Evolutionary conservation across 768 basidiomycete species (phyloP).

Genomic region (Rhodotorula toruloides): DNA sequence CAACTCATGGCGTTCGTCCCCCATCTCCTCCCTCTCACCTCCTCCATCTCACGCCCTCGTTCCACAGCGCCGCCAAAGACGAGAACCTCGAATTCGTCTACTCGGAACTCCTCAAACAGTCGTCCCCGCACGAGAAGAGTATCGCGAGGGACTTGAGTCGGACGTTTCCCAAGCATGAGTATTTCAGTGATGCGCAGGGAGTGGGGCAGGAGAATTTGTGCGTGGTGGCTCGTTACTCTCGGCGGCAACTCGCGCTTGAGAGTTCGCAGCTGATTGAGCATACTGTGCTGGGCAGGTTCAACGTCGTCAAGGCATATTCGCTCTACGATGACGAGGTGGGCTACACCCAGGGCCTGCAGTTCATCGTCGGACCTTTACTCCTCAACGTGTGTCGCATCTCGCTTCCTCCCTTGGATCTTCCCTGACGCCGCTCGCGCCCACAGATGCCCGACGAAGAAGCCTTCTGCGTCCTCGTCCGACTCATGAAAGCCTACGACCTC

Average conservation of each 20-base stretch:
- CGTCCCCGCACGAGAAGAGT: constrained; percentile 85
- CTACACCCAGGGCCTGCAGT: constrained; percentile 95
- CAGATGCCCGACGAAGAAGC: constrained; percentile 99
- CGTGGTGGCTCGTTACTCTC: constrained; percentile 3
- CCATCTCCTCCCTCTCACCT: constrained; percentile 9
- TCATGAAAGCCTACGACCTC: constrained; percentile 95
- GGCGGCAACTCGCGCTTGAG: too few species aligned
- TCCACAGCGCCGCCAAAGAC: constrained; percentile 85
- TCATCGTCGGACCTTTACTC: constrained; percentile 86
- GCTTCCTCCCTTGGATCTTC: not conserved
- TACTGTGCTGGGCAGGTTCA: constrained; percentile 55
- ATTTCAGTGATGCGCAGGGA: constrained; percentile 89
- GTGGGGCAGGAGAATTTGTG: constrained; percentile 87
- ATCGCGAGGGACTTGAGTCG: constrained; percentile 80
- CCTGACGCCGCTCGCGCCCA: not conserved
- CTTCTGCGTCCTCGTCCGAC: constrained; percentile 83
- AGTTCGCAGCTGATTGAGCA: not conserved
- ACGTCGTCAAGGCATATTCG: constrained; percentile 95
- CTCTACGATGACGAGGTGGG: constrained; percentile 82
- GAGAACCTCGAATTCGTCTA: constrained; percentile 76
- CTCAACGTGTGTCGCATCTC: constrained; percentile 61
- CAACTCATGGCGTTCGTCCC: constrained; percentile 68
- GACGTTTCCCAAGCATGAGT: constrained; percentile 95
- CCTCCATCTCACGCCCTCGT: constrained; percentile 49
- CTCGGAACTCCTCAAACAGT: constrained; percentile 70